Evolutionary conservation across 495 filamentous ascomycete genomes (phyloP).

Genomic region (Friedmanniomyces endolithicus): DNA sequence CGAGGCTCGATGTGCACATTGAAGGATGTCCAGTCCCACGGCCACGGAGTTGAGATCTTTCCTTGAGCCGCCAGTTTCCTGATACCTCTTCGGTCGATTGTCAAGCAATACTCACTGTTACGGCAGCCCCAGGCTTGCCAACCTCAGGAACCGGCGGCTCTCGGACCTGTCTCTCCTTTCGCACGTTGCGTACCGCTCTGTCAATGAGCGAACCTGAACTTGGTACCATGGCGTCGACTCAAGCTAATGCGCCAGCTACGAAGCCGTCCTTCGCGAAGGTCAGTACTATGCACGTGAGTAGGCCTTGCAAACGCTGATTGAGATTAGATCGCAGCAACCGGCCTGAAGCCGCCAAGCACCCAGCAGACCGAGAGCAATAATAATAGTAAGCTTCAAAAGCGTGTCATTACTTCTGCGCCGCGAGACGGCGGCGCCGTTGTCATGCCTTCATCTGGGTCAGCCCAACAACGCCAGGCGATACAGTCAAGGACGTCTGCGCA

Average conservation of each 20-base stretch:
- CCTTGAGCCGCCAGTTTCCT: slow-evolving; percentile 31
- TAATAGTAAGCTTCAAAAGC: background rate
- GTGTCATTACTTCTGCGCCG: slow-evolving; percentile 3
- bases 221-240: slow-evolving; percentile 13
- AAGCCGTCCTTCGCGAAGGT: slow-evolving; percentile 46
- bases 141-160: slow-evolving; percentile 23
- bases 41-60: slow-evolving; percentile 28
- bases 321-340: slow-evolving; percentile 13
- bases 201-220: background rate
- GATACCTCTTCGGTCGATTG: slow-evolving; percentile 26
- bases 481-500: background rate
- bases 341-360: slow-evolving; percentile 5
- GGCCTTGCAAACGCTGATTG: background rate
- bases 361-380: background rate
- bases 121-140: slow-evolving; percentile 10
- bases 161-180: slow-evolving; percentile 8
- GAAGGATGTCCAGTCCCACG: slow-evolving; percentile 30
- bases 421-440: slow-evolving; percentile 3
- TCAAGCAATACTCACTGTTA: slow-evolving; percentile 13
- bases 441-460: background rate
- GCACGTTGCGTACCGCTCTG: background rate
- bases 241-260: background rate
- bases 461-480: background rate
- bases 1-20: slow-evolving; percentile 26
- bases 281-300: background rate